These are phyloP conservation scores for Auriculariales sp. DNA, from an alignment of 768 basidiomycete species.

Conservation along the genomic window DNA sequence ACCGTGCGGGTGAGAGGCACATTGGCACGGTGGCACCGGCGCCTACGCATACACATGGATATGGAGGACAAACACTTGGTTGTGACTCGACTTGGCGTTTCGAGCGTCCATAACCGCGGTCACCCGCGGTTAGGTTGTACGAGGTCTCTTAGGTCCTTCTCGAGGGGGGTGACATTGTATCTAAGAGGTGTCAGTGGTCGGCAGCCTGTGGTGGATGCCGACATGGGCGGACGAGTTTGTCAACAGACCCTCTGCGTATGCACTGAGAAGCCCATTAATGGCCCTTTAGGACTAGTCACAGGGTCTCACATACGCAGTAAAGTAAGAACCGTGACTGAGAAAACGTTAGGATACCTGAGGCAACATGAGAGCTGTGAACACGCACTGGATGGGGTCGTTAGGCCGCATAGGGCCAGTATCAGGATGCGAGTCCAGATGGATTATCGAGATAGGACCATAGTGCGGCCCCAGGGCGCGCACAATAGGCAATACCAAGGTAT, in stretches of 20 bases:
- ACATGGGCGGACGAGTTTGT: conserved; percentile 65
- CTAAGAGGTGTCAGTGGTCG: no score
- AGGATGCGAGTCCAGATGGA: conserved; percentile 70
- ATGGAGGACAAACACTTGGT: no score
- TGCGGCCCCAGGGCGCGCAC: conserved; percentile 63
- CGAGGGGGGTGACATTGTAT: no score
- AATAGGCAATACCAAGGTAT: conserved; percentile 79
- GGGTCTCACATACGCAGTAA: conserved; percentile 28
- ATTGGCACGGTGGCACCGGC: no score
- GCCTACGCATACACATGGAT: no score
- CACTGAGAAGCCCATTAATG: conserved; percentile 13
- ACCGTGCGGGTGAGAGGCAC: no score
- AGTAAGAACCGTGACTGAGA: conserved; percentile 84
- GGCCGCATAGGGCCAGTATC: conserved; percentile 43
- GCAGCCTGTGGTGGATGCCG: conserved; percentile 73
- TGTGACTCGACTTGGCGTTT: no score
- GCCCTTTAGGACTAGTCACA: not conserved
- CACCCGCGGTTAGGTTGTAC: no score
- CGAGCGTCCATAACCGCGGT: no score
- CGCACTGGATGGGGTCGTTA: conserved; percentile 16
- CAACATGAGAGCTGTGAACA: no score
- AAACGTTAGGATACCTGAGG: no score
- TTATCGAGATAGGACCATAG: conserved; percentile 70
- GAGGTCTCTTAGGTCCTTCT: no score
- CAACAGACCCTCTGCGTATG: conserved; percentile 65